Evolutionary conservation across 352 stramenopile genomes (phyloP).

Genomic region (Globisporangium alternatum): DNA sequence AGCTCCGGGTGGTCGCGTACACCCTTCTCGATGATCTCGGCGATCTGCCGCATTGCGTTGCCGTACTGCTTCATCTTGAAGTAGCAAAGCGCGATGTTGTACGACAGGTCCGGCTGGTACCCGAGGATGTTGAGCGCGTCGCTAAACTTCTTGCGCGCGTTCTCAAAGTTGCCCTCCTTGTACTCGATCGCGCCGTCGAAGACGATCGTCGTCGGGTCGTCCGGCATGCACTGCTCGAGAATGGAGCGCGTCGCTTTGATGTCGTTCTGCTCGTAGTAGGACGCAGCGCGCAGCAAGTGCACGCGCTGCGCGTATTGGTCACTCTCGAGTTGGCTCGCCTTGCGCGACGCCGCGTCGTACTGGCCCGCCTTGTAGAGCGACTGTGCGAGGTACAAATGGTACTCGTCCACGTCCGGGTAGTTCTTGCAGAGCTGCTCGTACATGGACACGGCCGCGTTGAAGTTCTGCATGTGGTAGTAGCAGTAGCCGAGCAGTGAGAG

Average conservation of each 20-base stretch:
- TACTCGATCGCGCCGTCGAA: constrained; percentile 84
- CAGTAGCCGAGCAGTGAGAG: constrained; percentile 97
- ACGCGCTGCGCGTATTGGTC: constrained; percentile 87
- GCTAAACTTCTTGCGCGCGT: constrained; percentile 88
- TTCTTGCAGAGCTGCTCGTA: constrained; percentile 94
- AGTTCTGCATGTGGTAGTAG: constrained; percentile 96
- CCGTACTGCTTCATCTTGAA: constrained; percentile 93
- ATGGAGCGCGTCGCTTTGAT: constrained; percentile 88
- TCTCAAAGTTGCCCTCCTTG: constrained; percentile 88
- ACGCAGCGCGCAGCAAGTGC: constrained; percentile 82
- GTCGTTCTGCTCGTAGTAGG: constrained; percentile 97
- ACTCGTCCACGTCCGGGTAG: constrained; percentile 94
- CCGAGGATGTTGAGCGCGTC: constrained; percentile 92
- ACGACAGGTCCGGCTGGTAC: constrained; percentile 91
- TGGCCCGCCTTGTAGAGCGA: constrained; percentile 91
- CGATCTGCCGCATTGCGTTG: constrained; percentile 89
- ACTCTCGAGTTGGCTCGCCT: constrained; percentile 78
- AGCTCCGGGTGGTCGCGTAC: constrained; percentile 92
- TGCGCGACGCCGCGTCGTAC: constrained; percentile 76
- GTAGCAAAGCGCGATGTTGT: constrained; percentile 95
- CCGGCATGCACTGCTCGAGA: constrained; percentile 89
- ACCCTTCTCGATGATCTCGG: constrained; percentile 93
- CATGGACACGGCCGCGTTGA: constrained; percentile 85
- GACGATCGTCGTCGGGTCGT: constrained; percentile 91
- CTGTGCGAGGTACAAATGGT: constrained; percentile 95